Evolutionary conservation across 1,139 yeast species (phyloP).

Genomic region (Arxiozyma heterogenica): DNA sequence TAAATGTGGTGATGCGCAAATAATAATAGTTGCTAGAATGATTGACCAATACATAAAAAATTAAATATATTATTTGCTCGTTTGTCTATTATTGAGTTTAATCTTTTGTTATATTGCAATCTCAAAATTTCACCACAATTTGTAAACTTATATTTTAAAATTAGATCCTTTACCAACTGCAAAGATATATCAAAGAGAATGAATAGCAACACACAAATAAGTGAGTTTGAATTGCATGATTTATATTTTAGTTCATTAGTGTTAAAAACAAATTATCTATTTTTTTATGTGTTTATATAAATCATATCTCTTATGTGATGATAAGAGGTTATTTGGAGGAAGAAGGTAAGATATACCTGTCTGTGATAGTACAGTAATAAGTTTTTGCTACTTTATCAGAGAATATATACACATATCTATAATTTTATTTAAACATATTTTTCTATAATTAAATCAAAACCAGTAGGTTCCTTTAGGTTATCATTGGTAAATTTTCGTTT

Average conservation of each 20-base stretch:
- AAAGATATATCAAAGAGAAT: not conserved
- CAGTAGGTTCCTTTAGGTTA: not conserved
- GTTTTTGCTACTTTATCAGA: too few relatives aligned
- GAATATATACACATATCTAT: not conserved
- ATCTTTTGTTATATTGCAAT: not conserved
- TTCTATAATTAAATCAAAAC: slow-evolving; percentile 1
- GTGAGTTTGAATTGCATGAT: not conserved
- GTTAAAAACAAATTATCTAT: too few relatives aligned
- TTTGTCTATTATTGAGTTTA: not conserved
- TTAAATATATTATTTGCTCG: too few relatives aligned
- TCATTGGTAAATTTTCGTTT: not conserved
- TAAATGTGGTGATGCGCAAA: not conserved
- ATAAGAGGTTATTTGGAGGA: too few relatives aligned
- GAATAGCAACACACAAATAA: too few relatives aligned
- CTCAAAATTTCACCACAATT: not conserved
- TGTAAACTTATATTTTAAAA: not conserved
- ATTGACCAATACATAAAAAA: too few relatives aligned
- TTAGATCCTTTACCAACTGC: too few relatives aligned
- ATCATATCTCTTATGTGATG: not conserved
- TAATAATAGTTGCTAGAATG: too few relatives aligned
- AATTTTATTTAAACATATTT: not conserved
- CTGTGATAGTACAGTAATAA: not conserved
- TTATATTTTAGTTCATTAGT: not conserved
- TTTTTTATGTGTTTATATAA: too few relatives aligned
- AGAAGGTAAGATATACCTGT: too few relatives aligned